phyloP scores from a whole-genome alignment of 768 basidiomycete species.

The Clavulina sp. region DNA sequence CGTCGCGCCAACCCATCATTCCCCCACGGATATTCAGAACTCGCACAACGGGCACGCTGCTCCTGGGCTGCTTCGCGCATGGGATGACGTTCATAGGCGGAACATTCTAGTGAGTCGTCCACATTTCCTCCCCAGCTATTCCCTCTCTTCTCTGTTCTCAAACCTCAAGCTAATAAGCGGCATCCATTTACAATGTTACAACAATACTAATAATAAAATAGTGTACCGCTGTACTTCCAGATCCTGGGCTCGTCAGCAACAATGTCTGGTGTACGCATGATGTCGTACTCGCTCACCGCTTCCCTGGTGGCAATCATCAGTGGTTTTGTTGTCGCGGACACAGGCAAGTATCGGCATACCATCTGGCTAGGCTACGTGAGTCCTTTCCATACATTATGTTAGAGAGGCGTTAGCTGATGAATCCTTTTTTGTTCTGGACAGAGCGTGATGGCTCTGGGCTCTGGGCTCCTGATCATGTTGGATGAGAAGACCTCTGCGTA shows the following conservation, averaged over 20 bases:
- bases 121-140: not conserved
- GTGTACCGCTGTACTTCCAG: slow-evolving; percentile 58
- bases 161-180: no score
- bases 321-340: slow-evolving; percentile 40
- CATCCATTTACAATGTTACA: no score
- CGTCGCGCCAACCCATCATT: slow-evolving; percentile 48
- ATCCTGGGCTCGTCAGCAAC: slow-evolving; percentile 50
- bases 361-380: not conserved
- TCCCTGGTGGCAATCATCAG: slow-evolving; percentile 35
- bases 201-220: not conserved
- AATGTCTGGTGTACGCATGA: slow-evolving; percentile 51
- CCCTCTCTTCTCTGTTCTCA: not conserved
- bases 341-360: slow-evolving; percentile 19
- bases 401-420: no score
- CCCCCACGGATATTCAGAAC: slow-evolving; percentile 67
- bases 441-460: slow-evolving; percentile 37
- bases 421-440: not conserved
- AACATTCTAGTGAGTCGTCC: slow-evolving; percentile 15
- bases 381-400: not conserved
- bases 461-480: slow-evolving; percentile 56
- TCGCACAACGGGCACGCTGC: slow-evolving; percentile 46
- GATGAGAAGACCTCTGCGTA: slow-evolving; percentile 37
- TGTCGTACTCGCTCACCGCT: slow-evolving; percentile 49
- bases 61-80: slow-evolving; percentile 44
- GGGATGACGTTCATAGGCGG: slow-evolving; percentile 41